A percentile compares a stretch with the other conserved stretches of the same genome.
phyloP scores from a whole-genome alignment of 192 early-diverging fungal species.

The Obelidium mucronatum region DNA sequence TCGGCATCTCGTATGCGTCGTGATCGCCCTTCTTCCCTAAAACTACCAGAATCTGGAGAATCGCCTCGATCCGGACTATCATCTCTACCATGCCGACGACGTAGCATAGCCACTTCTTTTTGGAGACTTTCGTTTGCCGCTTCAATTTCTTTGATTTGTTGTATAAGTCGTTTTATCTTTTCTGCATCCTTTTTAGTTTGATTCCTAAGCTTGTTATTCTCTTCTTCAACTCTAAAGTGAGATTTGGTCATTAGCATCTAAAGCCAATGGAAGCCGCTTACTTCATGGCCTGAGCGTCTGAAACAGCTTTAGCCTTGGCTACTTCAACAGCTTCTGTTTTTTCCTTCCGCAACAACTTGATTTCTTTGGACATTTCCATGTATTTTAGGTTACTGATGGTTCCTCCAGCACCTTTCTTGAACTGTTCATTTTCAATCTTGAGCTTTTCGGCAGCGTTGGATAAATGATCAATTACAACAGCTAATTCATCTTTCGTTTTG shows the following conservation, averaged over 20 bases:
- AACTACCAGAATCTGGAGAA: constrained; percentile 1
- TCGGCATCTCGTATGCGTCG: constrained; percentile 1
- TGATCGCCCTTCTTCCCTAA: neutral
- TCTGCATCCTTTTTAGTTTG: constrained; percentile 40
- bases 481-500: constrained; percentile 37
- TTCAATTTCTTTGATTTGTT: constrained; percentile 29
- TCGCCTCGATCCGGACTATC: neutral
- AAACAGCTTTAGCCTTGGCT: constrained; percentile 20
- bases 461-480: constrained; percentile 42
- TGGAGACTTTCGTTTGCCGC: constrained; percentile 35
- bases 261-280: constrained; percentile 5
- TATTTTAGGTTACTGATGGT: constrained; percentile 40
- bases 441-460: constrained; percentile 37
- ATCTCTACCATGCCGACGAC: constrained; percentile 26
- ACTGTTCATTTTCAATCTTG: constrained; percentile 40
- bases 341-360: constrained; percentile 48
- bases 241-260: neutral
- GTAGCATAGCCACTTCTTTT: constrained; percentile 28
- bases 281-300: constrained; percentile 20
- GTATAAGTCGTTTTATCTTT: constrained; percentile 20
- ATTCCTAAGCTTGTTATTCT: constrained; percentile 45
- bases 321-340: constrained; percentile 24
- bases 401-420: constrained; percentile 30
- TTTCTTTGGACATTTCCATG: constrained; percentile 45
- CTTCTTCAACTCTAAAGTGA: constrained; percentile 49